Evolutionary conservation across 2,329 filamentous ascomycete species (phyloP), one percentile per base, ranked within the genome.

Genomic region (Penicillium aurantiogriseum): DNA sequence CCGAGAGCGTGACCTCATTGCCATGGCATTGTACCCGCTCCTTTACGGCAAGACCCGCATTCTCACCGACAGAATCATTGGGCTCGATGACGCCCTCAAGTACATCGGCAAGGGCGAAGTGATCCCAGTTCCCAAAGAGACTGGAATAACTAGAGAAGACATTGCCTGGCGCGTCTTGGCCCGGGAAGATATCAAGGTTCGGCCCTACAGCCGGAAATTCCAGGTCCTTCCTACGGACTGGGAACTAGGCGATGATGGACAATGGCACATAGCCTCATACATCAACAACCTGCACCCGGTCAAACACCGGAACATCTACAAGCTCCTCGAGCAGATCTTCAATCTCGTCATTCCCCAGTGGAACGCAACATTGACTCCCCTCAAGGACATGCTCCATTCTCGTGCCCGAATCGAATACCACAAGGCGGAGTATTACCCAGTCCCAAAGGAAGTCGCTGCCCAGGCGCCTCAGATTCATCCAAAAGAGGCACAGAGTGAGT

Each of bases 11-110:
- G 82, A 89, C 65, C 73, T 89, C 1, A 79, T 89, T 5, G 81
- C 89, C 61, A 85, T 86, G 1, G 88, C 85, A 0, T 74, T 89
- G 7, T 89, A 80, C 61, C 85, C 86, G 0, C 69, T 89, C 0
- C 67, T 71, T 2, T 73, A 70, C 48, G 71, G 71, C n/a, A 63
- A 61, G 35, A 67, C 51, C n/a, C 69, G 67, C 5, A 67, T 70
- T 48, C 69, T 73, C 5, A 57, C 56, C 8, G 63, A 73, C 55
- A 63, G 51, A 33, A 7, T 63, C 17, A 66, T 73, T 33, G 53
- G 61, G 2, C n/a, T 70, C 3, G 65, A 72, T 13, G 67, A 71
- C 11, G 63, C 66, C 17, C 46, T 73, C 5, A 49, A 55, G 2
- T 15, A 58, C 40, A 61, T 63, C 29, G 69, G 71, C 15, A 48